Percentiles rank a stretch among this genome's conserved stretches.
Evolutionary conservation across 148 eudicot genomes (phyloP).

Genomic region (Camellia sinensis): DNA sequence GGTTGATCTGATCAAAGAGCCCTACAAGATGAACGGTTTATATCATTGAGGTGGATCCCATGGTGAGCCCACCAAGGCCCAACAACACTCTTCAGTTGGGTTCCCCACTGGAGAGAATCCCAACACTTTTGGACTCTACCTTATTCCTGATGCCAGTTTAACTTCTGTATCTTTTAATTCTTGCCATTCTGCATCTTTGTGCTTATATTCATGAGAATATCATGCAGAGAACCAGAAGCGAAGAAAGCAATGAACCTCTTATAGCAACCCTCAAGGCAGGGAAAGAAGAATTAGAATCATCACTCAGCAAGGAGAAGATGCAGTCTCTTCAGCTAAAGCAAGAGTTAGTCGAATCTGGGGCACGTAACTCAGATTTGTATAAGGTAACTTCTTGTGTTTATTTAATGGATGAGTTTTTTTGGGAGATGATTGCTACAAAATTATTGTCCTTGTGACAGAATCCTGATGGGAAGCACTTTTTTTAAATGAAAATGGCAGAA

Average conservation of each 20-base stretch:
- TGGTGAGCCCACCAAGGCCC: too few species aligned
- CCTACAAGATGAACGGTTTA: too few species aligned
- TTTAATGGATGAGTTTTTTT: neutral
- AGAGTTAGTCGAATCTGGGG: constrained; percentile 75
- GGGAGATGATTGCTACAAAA: neutral
- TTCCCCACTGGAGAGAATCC: too few species aligned
- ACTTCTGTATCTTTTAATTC: constrained; percentile 10
- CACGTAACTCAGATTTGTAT: constrained; percentile 66
- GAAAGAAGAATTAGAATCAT: constrained; percentile 70
- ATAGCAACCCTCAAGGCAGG: constrained; percentile 58
- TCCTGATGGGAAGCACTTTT: neutral
- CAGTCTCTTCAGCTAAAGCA: constrained; percentile 68
- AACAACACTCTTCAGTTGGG: too few species aligned
- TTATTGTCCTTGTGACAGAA: neutral
- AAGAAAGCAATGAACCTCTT: constrained; percentile 45
- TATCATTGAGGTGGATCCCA: too few species aligned
- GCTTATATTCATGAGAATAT: constrained; percentile 9
- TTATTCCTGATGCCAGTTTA: neutral
- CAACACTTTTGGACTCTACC: neutral
- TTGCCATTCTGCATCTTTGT: constrained; percentile 4
- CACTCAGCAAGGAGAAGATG: constrained; percentile 61
- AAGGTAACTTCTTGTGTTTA: constrained; percentile 45
- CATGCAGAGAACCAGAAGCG: constrained; percentile 51
- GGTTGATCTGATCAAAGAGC: too few species aligned
- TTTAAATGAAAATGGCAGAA: too few species aligned